phyloP scores from a whole-genome alignment of 2,329 filamentous ascomycete species.

The Aspergillus hiratsukae region DNA sequence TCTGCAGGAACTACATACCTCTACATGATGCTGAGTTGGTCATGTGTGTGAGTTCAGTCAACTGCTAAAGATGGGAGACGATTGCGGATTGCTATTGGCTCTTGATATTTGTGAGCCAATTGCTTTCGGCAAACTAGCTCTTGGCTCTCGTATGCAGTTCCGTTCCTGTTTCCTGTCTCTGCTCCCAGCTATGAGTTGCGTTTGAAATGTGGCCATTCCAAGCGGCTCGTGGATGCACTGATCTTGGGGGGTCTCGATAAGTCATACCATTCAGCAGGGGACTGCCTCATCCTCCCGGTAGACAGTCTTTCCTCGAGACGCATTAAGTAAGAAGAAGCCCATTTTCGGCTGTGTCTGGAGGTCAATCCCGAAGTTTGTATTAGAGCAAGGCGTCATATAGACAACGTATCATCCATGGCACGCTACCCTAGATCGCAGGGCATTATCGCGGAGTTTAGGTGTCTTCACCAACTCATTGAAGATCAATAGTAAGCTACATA shows the following conservation, averaged over 20 bases:
- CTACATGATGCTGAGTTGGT: not conserved
- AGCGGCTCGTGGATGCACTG: not conserved
- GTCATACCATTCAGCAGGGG: not conserved
- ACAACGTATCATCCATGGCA: not conserved
- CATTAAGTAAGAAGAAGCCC: not conserved
- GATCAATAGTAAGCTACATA: not conserved
- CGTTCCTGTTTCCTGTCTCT: not conserved
- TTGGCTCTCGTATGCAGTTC: not conserved
- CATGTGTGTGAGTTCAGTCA: not conserved
- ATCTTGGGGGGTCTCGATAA: not conserved
- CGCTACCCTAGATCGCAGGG: not conserved
- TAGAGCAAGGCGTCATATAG: not conserved
- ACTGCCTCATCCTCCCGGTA: not conserved
- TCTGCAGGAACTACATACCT: not conserved
- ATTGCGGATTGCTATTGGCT: not conserved
- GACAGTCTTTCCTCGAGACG: not conserved
- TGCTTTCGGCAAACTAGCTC: not conserved
- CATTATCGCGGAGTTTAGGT: not conserved
- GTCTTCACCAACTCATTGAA: not conserved
- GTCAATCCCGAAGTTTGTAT: not conserved
- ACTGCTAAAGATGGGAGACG: too few relatives aligned
- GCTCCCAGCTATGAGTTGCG: not conserved
- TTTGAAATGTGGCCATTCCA: not conserved
- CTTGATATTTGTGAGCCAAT: not conserved
- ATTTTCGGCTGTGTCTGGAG: not conserved